These are phyloP conservation scores for Xerocomellus amylosporus DNA, from an alignment of 768 basidiomycete genomes.

Conservation along the genomic window DNA sequence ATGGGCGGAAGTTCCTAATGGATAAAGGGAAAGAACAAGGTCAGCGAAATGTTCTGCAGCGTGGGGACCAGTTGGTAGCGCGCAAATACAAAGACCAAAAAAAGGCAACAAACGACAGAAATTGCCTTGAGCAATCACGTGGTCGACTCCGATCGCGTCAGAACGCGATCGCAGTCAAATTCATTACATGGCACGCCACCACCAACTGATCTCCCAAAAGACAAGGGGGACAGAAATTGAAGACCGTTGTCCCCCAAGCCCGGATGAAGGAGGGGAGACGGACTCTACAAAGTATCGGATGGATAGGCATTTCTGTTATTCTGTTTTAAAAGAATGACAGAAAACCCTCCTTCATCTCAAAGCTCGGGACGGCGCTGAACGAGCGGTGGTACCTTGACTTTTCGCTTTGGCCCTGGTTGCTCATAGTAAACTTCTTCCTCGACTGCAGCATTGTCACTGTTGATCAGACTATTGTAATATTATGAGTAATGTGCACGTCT, in stretches of 20 bases:
- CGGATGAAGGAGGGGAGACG: slow-evolving; percentile 85
- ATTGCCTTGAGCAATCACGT: slow-evolving; percentile 33
- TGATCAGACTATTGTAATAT: slow-evolving; percentile 51
- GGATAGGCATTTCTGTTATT: slow-evolving; percentile 21
- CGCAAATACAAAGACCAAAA: slow-evolving; percentile 18
- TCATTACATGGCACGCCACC: slow-evolving; percentile 18
- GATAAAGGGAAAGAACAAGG: slow-evolving; percentile 19
- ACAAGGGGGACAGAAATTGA: slow-evolving; percentile 71
- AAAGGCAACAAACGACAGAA: slow-evolving; percentile 29
- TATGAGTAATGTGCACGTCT: slow-evolving; percentile 1
- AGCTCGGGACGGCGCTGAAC: slow-evolving; percentile 84
- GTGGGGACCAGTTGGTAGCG: slow-evolving; percentile 39
- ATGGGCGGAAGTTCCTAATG: slow-evolving; percentile 43
- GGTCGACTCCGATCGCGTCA: slow-evolving; percentile 20
- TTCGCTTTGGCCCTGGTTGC: slow-evolving; percentile 63
- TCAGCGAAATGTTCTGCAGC: slow-evolving; percentile 34
- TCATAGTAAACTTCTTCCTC: slow-evolving; percentile 85
- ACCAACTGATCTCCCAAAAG: slow-evolving; percentile 40
- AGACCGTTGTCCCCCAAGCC: slow-evolving; percentile 86
- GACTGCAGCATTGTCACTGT: slow-evolving; percentile 62
- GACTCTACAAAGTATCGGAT: slow-evolving; percentile 60
- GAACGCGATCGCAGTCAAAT: slow-evolving; percentile 34
- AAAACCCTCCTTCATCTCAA: slow-evolving; percentile 88
- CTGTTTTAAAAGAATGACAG: slow-evolving; percentile 34
- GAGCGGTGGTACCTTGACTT: slow-evolving; percentile 89